These are phyloP conservation scores for Alternaria sp. DNA, from an alignment of 2,329 filamentous ascomycete genomes.

Conservation along the genomic window DNA sequence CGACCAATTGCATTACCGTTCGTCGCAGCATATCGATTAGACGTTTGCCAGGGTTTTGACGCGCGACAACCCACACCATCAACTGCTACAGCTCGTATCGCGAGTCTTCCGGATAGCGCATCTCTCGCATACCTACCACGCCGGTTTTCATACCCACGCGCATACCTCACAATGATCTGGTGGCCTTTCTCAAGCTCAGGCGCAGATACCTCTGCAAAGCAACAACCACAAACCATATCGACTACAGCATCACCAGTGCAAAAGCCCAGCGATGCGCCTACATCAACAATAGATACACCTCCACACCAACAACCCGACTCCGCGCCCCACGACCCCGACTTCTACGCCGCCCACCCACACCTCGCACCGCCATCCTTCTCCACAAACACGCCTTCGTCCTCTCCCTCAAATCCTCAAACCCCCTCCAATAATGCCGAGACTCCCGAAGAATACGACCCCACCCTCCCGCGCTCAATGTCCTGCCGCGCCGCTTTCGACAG, in stretches of 20 bases:
- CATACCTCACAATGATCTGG: conserved; percentile 23
- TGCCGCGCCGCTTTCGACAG: conserved; percentile 90
- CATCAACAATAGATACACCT: conserved; percentile 9
- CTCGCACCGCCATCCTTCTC: conserved; percentile 46
- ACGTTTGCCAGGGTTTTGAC: background rate
- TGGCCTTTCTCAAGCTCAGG: conserved; percentile 31
- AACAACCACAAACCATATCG: conserved; percentile 20
- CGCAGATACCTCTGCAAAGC: conserved; percentile 17
- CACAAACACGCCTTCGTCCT: conserved; percentile 14
- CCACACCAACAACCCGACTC: conserved; percentile 20
- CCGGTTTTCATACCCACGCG: background rate
- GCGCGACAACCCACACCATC: background rate
- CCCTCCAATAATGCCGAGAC: conserved; percentile 5
- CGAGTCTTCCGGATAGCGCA: background rate
- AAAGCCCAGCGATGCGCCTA: conserved; percentile 14
- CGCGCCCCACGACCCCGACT: conserved; percentile 59
- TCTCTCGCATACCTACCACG: background rate
- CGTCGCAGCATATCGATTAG: background rate
- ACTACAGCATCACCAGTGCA: conserved; percentile 1
- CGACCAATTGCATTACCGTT: background rate
- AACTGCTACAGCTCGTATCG: background rate
- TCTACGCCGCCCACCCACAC: conserved; percentile 60
- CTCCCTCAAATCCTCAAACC: conserved; percentile 9
- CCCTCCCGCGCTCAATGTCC: conserved; percentile 80
- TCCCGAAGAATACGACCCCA: conserved; percentile 28